Conservation (phyloP, 1,284 basidiomycete genomes). For the Lentinula novae-zelandiae region DNA sequence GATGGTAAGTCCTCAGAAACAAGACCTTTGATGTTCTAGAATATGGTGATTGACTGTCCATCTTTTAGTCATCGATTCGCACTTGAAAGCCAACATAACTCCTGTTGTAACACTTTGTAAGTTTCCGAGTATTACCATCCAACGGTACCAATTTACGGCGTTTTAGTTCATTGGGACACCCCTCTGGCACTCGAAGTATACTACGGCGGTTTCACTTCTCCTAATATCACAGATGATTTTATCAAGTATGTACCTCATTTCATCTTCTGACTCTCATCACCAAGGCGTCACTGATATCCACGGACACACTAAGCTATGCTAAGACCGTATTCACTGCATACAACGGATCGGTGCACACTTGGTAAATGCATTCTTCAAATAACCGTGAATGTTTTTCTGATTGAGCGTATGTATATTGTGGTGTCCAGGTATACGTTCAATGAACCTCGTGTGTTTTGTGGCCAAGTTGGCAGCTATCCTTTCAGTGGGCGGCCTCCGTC, state of each 20-base stretch:
- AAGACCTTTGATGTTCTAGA: not conserved
- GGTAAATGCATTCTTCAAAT: conserved; percentile 22
- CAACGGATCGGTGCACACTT: conserved; percentile 44
- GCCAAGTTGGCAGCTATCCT: conserved; percentile 33
- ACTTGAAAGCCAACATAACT: conserved; percentile 35
- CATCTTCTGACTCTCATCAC: not conserved
- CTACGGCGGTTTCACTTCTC: conserved; percentile 44
- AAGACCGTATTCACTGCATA: conserved; percentile 44
- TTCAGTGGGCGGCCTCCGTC: conserved; percentile 33
- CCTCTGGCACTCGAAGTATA: conserved; percentile 41
- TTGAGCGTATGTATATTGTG: too few relatives aligned
- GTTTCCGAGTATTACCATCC: conserved; percentile 10
- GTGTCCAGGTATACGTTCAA: conserved; percentile 43
- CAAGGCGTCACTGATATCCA: not conserved
- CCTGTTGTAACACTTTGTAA: conserved; percentile 44
- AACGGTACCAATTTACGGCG: not conserved
- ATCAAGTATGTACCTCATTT: conserved; percentile 31
- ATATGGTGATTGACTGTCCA: not conserved
- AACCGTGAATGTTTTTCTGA: not conserved
- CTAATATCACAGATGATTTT: conserved; percentile 42
- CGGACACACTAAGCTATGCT: conserved; percentile 32
- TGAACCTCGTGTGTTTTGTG: conserved; percentile 42
- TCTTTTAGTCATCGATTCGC: conserved; percentile 41
- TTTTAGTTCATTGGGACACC: conserved; percentile 44
- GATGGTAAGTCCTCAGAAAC: conserved; percentile 28